Evolutionary conservation across 148 eudicot species (phyloP).

Genomic region (Beta vulgaris): DNA sequence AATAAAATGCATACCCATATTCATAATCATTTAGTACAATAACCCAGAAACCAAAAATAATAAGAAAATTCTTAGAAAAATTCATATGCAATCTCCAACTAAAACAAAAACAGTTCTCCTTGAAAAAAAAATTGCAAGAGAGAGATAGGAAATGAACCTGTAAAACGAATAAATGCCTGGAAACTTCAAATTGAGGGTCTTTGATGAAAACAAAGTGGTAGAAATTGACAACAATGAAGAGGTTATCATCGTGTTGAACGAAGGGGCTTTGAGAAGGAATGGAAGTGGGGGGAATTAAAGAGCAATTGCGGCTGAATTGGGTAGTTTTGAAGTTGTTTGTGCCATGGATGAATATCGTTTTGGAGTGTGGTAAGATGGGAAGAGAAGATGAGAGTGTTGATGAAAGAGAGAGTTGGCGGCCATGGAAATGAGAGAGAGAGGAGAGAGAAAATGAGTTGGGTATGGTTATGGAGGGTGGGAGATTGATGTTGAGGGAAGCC

Average conservation of each 20-base stretch:
- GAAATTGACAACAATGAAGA: conserved; percentile 71
- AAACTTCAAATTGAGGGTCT: conserved; percentile 65
- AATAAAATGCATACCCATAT: too few relatives aligned
- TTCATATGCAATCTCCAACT: too few relatives aligned
- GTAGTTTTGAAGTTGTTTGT: background rate
- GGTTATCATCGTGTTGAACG: conserved; percentile 14
- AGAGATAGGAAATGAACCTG: conserved; percentile 40
- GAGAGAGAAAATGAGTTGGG: background rate
- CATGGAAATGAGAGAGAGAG: background rate
- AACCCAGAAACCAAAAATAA: too few relatives aligned
- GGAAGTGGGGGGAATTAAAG: conserved; percentile 10
- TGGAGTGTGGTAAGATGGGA: background rate
- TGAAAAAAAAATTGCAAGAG: background rate
- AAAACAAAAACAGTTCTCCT: too few relatives aligned
- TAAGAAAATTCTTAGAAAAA: too few relatives aligned
- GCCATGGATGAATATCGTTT: background rate
- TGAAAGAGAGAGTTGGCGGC: background rate
- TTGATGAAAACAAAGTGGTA: conserved; percentile 52
- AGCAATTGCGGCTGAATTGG: background rate
- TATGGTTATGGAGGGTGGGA: background rate
- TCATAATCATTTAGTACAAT: too few relatives aligned
- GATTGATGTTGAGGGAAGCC: conserved; percentile 6
- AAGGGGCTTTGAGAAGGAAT: conserved; percentile 4
- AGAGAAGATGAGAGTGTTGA: background rate
- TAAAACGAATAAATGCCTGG: conserved; percentile 62